Evolutionary conservation across 2,329 filamentous ascomycete species (phyloP), one percentile per base, ranked within the genome.

Genomic region (Ceratocystiopsis sp.): DNA sequence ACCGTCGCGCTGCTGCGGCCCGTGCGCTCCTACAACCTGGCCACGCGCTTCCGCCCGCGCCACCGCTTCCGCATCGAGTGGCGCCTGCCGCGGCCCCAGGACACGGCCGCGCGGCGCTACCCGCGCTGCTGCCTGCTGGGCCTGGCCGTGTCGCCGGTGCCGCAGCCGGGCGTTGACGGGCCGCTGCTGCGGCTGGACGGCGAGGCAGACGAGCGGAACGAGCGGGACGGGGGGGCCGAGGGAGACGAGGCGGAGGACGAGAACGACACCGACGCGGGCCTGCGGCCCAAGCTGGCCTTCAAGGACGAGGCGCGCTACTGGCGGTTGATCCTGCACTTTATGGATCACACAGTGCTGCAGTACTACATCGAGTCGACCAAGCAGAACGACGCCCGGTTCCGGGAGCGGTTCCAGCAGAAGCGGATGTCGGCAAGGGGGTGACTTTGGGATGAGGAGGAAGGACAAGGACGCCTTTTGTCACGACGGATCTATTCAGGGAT

Each of bases 321-420:
- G 67, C 64, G 80, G 46, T 50, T 89, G 45, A 70, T 89, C 55
- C 59, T 87, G 57, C 76, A 83, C 55, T 87, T 80, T 55, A 68
- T 69, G 45, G 75, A 85, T 57, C 75, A 83, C 52, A 71, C 72
- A 2, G 69, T 87, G 25, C 54, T 84, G 49, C 78, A 71, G 46
- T 87, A 85, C 60, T 77, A 84, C 56, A 58, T 85, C 43, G 45
- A 51, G 42, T 42, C 42, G 42, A 45, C n/a, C 34, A 38, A 50
- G 42, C 35, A 37, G 12, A 38, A 37, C 8, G 8, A 15, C 15
- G 21, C 15, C 15, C 13, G 35, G 10, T 32, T 43, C 3, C 15
- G 16, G 5, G 13, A 41, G 13, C 34, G n/a, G n/a, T n/a, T n/a
- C n/a, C n/a, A n/a, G n/a, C n/a, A n/a, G n/a, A n/a, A n/a, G n/a